These are phyloP conservation scores for Arthrobotrys conoides DNA, from an alignment of 2,329 filamentous ascomycete species.

Conservation along the genomic window DNA sequence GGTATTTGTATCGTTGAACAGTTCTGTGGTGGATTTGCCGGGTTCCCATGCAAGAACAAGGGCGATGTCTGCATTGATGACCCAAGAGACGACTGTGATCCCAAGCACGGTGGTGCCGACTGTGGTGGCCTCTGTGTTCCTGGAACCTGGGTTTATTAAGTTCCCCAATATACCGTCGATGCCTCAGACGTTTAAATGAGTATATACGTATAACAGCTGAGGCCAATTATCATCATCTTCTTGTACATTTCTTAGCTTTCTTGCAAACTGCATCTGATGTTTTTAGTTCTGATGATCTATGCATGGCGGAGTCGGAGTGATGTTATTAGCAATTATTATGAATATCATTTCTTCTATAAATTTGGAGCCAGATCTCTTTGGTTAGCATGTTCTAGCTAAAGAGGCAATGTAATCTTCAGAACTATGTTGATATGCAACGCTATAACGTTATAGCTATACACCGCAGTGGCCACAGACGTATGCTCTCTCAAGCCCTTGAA, in stretches of 20 bases:
- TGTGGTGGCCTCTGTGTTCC: conserved; percentile 68
- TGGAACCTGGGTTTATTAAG: conserved; percentile 22
- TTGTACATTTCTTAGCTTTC: conserved; percentile 14
- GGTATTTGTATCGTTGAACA: conserved; percentile 50
- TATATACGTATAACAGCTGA: neutral
- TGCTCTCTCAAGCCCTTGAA: neutral
- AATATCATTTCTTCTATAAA: neutral
- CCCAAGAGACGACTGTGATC: conserved; percentile 68
- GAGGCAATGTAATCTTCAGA: neutral
- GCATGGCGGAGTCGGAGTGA: conserved; percentile 1
- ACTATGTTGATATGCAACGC: neutral
- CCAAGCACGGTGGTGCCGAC: conserved; percentile 67
- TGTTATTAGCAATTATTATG: conserved; percentile 19
- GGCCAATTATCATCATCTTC: conserved; percentile 2
- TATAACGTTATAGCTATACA: neutral
- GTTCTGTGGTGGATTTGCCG: conserved; percentile 68
- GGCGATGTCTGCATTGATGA: conserved; percentile 68
- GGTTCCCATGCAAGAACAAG: conserved; percentile 64
- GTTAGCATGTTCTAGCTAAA: too few species aligned
- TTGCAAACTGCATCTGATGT: neutral
- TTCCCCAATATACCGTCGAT: neutral
- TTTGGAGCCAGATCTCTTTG: too few species aligned
- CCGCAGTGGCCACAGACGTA: neutral
- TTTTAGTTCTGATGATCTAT: conserved; percentile 8
- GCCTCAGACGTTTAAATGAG: neutral